phyloP scores from a whole-genome alignment of 352 stramenopile species.

The Globisporangium megalacanthum region DNA sequence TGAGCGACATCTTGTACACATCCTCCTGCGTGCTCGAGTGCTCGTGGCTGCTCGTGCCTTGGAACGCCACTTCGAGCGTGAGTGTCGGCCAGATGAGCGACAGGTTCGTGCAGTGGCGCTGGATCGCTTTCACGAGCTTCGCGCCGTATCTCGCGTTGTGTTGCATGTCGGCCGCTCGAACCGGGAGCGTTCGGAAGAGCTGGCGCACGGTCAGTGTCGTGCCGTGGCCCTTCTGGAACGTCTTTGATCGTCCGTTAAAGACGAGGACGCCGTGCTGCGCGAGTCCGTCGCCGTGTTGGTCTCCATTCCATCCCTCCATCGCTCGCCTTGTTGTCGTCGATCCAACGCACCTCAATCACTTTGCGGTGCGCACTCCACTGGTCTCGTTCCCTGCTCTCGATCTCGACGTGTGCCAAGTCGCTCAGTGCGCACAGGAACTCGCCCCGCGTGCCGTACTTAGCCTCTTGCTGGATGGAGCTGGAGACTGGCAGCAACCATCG shows the following conservation, averaged over 20 bases:
- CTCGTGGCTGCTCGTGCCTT: constrained; percentile 16
- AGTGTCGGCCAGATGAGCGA: constrained; percentile 74
- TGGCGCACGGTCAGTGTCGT: constrained; percentile 40
- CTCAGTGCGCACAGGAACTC: constrained; percentile 47
- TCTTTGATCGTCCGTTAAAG: constrained; percentile 49
- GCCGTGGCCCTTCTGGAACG: constrained; percentile 29
- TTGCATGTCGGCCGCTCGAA: constrained; percentile 41
- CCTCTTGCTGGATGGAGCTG: neutral
- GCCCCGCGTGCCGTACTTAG: constrained; percentile 38
- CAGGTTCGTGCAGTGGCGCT: constrained; percentile 42
- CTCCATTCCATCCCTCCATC: neutral
- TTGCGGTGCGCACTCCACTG: constrained; percentile 68
- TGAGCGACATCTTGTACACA: too few species aligned
- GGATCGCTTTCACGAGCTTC: constrained; percentile 34
- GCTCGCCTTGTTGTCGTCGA: neutral
- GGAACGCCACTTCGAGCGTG: constrained; percentile 47
- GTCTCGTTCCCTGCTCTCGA: constrained; percentile 52
- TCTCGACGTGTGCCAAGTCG: constrained; percentile 40
- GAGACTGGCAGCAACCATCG: neutral
- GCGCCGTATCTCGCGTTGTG: constrained; percentile 24
- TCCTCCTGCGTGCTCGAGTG: neutral
- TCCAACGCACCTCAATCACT: constrained; percentile 43
- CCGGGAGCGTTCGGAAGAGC: constrained; percentile 62
- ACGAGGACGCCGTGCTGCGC: constrained; percentile 41
- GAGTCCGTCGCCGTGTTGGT: neutral